Evolutionary conservation across 2,329 filamentous ascomycete species (phyloP).

Genomic region (Botrytis aclada): DNA sequence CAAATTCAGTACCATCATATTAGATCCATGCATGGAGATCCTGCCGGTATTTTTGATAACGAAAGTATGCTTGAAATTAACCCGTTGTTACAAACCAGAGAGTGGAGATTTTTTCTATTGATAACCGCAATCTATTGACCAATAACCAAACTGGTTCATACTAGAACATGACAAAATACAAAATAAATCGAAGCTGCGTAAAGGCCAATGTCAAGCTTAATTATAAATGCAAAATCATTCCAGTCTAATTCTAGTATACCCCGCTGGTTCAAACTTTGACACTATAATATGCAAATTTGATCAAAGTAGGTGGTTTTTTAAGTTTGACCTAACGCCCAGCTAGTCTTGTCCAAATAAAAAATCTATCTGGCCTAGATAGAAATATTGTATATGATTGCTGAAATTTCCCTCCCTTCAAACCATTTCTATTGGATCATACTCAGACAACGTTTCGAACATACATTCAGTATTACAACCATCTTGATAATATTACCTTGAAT

Average conservation of each 20-base stretch:
- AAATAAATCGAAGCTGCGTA: too few relatives aligned
- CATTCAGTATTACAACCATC: neutral
- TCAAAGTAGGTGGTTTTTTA: neutral
- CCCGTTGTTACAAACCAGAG: neutral
- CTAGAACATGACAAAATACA: too few relatives aligned
- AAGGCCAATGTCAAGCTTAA: too few relatives aligned
- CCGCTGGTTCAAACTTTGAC: neutral
- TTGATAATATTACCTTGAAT: neutral
- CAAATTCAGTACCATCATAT: neutral
- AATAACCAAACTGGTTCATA: neutral
- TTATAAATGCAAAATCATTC: too few relatives aligned
- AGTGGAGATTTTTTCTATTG: neutral
- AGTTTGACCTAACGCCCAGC: neutral
- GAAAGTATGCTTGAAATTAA: neutral
- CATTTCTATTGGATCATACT: neutral
- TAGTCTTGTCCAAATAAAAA: neutral
- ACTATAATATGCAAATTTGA: neutral
- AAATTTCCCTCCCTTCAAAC: neutral
- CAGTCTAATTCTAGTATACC: too few relatives aligned
- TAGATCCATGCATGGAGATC: neutral
- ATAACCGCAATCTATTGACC: neutral
- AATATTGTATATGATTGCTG: neutral
- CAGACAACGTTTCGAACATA: neutral
- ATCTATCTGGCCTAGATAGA: neutral
- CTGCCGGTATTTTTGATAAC: neutral